Percentiles rank a stretch among this genome's conserved stretches.
Conservation (phyloP, 192 early-diverging fungal species). For the Dispira simplex region DNA sequence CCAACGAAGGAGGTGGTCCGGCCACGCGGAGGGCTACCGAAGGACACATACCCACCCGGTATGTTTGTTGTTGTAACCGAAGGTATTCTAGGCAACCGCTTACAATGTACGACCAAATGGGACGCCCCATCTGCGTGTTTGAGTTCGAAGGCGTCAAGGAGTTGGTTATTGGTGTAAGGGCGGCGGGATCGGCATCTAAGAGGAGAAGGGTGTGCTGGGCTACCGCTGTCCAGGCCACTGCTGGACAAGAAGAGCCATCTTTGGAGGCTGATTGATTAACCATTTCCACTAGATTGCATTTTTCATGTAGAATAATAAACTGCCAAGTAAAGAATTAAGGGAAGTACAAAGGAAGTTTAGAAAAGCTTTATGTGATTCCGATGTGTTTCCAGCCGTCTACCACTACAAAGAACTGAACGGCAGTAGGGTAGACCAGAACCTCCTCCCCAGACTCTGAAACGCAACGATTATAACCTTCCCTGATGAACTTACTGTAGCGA, state of each 20-base stretch:
- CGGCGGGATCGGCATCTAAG: not conserved
- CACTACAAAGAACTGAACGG: too few species aligned
- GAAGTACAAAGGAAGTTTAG: not conserved
- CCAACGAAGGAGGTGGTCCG: slow-evolving; percentile 1
- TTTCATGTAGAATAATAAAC: not conserved
- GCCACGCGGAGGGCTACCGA: not conserved
- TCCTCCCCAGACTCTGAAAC: too few species aligned
- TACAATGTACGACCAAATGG: slow-evolving; percentile 2
- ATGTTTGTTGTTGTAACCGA: not conserved
- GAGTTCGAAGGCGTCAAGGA: not conserved
- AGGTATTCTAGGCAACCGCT: slow-evolving; percentile 1
- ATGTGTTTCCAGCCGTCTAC: too few species aligned
- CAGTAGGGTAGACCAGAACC: too few species aligned
- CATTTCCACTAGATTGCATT: not conserved
- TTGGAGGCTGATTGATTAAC: not conserved
- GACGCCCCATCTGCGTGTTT: not conserved
- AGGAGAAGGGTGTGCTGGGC: not conserved
- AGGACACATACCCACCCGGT: not conserved
- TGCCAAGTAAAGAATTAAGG: not conserved
- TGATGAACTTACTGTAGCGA: too few species aligned
- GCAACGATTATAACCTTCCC: too few species aligned
- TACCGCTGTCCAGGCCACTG: not conserved
- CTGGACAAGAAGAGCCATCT: not conserved
- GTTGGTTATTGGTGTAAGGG: not conserved
- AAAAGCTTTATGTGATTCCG: too few species aligned